These are phyloP conservation scores for Ambrosiella cleistominuta DNA, from an alignment of 2,329 filamentous ascomycete genomes.

Conservation along the genomic window DNA sequence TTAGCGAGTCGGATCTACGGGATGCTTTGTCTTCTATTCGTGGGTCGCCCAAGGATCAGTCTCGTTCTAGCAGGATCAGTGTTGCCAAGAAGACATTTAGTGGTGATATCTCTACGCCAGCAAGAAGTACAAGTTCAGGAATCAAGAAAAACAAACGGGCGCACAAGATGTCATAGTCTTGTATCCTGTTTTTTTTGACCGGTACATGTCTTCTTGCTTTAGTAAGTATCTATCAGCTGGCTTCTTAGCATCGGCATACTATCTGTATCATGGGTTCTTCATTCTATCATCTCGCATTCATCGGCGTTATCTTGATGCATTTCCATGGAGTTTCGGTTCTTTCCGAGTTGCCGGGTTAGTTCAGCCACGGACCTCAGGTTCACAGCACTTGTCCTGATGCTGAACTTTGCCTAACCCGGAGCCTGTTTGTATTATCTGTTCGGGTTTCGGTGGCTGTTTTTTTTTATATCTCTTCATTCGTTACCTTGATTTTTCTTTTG, in stretches of 20 bases:
- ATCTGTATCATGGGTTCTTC: background rate
- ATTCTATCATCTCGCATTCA: background rate
- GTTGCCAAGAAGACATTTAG: too few species aligned
- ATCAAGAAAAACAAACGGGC: too few species aligned
- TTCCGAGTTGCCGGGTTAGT: background rate
- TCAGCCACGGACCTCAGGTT: background rate
- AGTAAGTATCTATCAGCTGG: too few species aligned
- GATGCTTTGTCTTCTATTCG: background rate
- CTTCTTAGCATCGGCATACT: background rate
- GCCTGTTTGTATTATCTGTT: background rate
- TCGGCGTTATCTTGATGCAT: constrained; percentile 1
- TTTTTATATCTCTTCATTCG: background rate
- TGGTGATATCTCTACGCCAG: too few species aligned
- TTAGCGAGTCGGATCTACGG: background rate
- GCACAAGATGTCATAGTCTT: too few species aligned
- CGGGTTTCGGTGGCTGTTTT: background rate
- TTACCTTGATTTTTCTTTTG: too few species aligned
- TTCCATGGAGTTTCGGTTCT: constrained; percentile 1
- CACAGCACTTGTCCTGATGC: background rate
- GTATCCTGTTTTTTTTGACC: too few species aligned
- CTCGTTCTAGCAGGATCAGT: too few species aligned
- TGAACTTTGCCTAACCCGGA: background rate
- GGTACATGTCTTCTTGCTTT: too few species aligned
- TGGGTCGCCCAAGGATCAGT: background rate
- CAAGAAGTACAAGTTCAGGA: too few species aligned